These are phyloP conservation scores for Amylocarpus encephaloides DNA, from an alignment of 2,329 filamentous ascomycete species.

Conservation along the genomic window DNA sequence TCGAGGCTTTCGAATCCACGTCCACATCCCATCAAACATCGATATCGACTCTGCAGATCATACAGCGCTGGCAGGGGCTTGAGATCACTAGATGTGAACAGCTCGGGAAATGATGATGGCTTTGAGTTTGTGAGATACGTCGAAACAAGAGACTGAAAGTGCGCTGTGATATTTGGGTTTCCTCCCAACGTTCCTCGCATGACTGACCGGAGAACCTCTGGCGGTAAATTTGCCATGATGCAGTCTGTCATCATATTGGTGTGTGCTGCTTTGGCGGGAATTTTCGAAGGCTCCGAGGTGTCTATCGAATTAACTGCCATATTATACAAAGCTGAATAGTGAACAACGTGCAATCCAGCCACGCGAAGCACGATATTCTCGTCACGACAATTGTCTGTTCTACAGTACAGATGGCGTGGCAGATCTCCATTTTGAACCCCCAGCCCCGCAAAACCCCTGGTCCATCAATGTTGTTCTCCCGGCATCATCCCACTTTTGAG, in stretches of 20 bases:
- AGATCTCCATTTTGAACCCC: too few relatives aligned
- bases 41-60: constrained; percentile 22
- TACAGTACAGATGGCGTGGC: too few relatives aligned
- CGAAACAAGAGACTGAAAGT: constrained; percentile 31
- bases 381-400: too few relatives aligned
- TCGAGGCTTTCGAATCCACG: constrained; percentile 29
- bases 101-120: constrained; percentile 14
- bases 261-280: constrained; percentile 31
- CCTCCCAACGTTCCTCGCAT: constrained; percentile 30
- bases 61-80: constrained; percentile 10
- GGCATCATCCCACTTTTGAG: background rate
- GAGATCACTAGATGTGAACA: constrained; percentile 9
- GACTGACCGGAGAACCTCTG: constrained; percentile 36
- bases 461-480: background rate
- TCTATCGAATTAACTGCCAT: background rate
- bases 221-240: constrained; percentile 38
- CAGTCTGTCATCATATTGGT: constrained; percentile 44
- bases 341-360: too few relatives aligned
- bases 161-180: constrained; percentile 29
- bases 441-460: too few relatives aligned
- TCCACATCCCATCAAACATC: constrained; percentile 33
- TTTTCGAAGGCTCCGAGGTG: background rate
- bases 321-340: background rate
- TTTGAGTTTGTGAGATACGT: constrained; percentile 26
- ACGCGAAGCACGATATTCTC: too few relatives aligned